Conservation (phyloP, 2,329 filamentous ascomycete species). For the Hypoxylon sp. region DNA sequence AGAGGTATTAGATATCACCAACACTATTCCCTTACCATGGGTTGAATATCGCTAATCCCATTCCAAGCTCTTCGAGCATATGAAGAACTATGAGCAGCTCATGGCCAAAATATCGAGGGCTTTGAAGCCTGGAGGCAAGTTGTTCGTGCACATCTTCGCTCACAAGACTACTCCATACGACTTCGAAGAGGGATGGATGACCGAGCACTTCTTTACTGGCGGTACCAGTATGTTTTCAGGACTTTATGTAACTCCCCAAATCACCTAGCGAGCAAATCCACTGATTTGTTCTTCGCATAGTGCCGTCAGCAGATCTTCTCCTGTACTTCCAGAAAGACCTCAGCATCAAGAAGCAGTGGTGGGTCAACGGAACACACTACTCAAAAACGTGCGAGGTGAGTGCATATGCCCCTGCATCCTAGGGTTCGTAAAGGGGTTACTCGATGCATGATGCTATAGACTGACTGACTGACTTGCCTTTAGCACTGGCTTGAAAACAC, state of each 20-base stretch:
- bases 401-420: conserved; percentile 12
- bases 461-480: conserved; percentile 15
- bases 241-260: neutral
- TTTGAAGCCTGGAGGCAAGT: conserved; percentile 74
- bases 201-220: conserved; percentile 79
- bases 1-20: conserved; percentile 58
- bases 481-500: conserved; percentile 75
- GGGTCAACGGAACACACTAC: conserved; percentile 78
- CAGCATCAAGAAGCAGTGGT: conserved; percentile 75
- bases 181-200: conserved; percentile 82
- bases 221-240: conserved; percentile 66
- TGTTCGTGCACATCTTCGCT: conserved; percentile 79
- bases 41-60: conserved; percentile 10
- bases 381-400: conserved; percentile 77
- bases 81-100: conserved; percentile 81
- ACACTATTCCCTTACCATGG: neutral
- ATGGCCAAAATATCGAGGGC: conserved; percentile 74
- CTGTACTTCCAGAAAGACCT: conserved; percentile 77
- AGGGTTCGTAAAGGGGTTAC: neutral
- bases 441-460: neutral
- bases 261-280: neutral
- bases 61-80: conserved; percentile 77
- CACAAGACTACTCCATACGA: conserved; percentile 77
- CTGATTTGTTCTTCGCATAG: conserved; percentile 24
- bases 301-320: conserved; percentile 77